These are phyloP conservation scores for Elongisporangium prolatum DNA, from an alignment of 352 stramenopile genomes.

Conservation along the genomic window DNA sequence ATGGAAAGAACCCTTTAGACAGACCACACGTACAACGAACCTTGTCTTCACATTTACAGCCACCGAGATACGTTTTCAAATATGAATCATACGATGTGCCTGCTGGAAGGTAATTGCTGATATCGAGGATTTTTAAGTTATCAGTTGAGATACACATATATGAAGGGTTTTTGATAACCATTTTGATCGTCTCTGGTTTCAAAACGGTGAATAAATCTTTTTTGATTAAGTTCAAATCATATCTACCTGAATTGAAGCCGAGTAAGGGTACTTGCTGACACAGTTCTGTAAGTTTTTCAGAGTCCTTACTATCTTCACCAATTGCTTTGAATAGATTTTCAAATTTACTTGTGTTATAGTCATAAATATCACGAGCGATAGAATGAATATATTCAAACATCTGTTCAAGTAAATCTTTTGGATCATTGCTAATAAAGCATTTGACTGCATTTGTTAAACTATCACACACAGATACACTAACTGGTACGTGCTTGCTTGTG, in stretches of 20 bases:
- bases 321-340: too few species aligned
- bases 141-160: constrained; percentile 29
- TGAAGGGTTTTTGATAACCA: constrained; percentile 19
- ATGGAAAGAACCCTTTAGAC: constrained; percentile 21
- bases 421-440: constrained; percentile 5
- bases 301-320: too few species aligned
- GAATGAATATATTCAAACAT: constrained; percentile 6
- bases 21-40: constrained; percentile 19
- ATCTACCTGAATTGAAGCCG: constrained; percentile 6
- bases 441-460: constrained; percentile 5
- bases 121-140: constrained; percentile 26
- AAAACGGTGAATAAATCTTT: constrained; percentile 18
- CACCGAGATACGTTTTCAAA: constrained; percentile 21
- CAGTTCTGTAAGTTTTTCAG: too few species aligned
- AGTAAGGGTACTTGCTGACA: constrained; percentile 1
- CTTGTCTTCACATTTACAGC: constrained; percentile 27
- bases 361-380: neutral
- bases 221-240: constrained; percentile 33
- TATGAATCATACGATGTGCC: constrained; percentile 22
- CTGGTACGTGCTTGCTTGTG: constrained; percentile 3
- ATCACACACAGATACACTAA: constrained; percentile 9
- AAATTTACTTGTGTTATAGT: constrained; percentile 5
- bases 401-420: constrained; percentile 1
- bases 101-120: constrained; percentile 25
- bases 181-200: constrained; percentile 8